Base-by-base conservation (phyloP, 148 eudicot species). In the Silene conica region DNA sequence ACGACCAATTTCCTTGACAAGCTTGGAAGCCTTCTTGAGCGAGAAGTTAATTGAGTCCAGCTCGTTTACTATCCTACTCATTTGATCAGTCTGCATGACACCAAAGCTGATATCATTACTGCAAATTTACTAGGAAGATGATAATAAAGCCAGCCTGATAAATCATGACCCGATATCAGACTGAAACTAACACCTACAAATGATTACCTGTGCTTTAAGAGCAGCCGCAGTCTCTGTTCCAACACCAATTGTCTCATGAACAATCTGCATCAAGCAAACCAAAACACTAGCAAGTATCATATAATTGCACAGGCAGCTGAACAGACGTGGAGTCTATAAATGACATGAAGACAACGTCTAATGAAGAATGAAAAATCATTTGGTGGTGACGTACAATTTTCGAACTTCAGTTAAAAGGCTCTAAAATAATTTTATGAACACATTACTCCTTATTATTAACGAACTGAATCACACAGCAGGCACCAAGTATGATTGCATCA, bases 1-100 rank as follows among this genome's bases (percentile, higher is more conserved):
- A 83, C 99, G 95, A 86, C 99, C 99, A 69, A 95, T 84, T 86
- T 95, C 99, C 90, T 87, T 92, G 70, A 95, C 99, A 76, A 95
- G 83, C 84, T 95, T 82, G 58, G 99, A 86, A 74, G 99, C 99
- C 67, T 90, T 95, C 75, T 95, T 95, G 65, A 95, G 82, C 31
- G 99, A 95, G 72, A 95, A 95, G 74, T 89, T 84, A 78, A 95
- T 95, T 25, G 99, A 90, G 77, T 95, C 99, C 84, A 95, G 74
- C 80, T 95, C 99, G 80, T 95, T 89, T 23, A 95, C 96, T 67
- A 95, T 83, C 82, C 98, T 79, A 80, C 96, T 86, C 99, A 95
- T 95, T 89, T 95, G 99, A 52, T 95, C 99, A 55, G 94, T 95
- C 99, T 95, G 87, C 69, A 87, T 45, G 81, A 3, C 21, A 41